Percentiles rank a stretch among this genome's conserved stretches.
Evolutionary conservation across 2,329 filamentous ascomycete genomes (phyloP).

Genomic region (Hansfordia pulvinata): DNA sequence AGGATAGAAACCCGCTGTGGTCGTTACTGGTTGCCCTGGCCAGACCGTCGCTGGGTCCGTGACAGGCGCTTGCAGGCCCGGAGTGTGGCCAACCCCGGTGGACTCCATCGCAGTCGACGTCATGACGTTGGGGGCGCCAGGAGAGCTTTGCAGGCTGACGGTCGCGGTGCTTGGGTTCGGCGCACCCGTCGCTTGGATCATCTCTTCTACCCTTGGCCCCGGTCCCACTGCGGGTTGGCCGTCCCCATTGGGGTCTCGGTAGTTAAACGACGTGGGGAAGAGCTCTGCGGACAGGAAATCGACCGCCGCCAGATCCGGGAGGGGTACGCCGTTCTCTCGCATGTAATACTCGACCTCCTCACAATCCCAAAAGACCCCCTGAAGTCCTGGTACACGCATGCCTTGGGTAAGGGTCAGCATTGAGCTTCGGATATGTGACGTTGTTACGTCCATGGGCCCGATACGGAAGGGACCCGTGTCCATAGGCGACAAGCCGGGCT

Average conservation of each 20-base stretch:
- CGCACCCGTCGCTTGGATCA: too few relatives aligned
- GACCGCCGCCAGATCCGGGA: slow-evolving; percentile 43
- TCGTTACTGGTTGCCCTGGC: too few relatives aligned
- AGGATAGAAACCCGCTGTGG: too few relatives aligned
- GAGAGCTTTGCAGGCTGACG: too few relatives aligned
- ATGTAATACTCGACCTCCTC: slow-evolving; percentile 69
- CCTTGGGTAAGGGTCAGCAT: slow-evolving; percentile 31
- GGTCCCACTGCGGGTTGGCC: slow-evolving; percentile 1
- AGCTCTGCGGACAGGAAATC: slow-evolving; percentile 49
- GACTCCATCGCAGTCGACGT: too few relatives aligned
- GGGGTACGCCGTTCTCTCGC: slow-evolving; percentile 44
- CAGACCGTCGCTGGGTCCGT: too few relatives aligned
- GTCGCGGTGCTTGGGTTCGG: too few relatives aligned
- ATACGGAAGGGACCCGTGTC: slow-evolving; percentile 23
- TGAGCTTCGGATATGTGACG: slow-evolving; percentile 25
- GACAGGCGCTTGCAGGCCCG: too few relatives aligned
- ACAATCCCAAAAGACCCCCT: slow-evolving; percentile 65
- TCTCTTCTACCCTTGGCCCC: slow-evolving; percentile 2
- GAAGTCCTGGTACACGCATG: slow-evolving; percentile 45
- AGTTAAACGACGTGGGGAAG: slow-evolving; percentile 24
- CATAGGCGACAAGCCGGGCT: slow-evolving; percentile 6
- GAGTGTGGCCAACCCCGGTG: too few relatives aligned
- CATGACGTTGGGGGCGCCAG: too few relatives aligned
- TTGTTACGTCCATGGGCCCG: slow-evolving; percentile 31
- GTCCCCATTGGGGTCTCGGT: slow-evolving; percentile 1